phyloP scores from a whole-genome alignment of 2,329 filamentous ascomycete genomes.

The Elsinoe perseae region DNA sequence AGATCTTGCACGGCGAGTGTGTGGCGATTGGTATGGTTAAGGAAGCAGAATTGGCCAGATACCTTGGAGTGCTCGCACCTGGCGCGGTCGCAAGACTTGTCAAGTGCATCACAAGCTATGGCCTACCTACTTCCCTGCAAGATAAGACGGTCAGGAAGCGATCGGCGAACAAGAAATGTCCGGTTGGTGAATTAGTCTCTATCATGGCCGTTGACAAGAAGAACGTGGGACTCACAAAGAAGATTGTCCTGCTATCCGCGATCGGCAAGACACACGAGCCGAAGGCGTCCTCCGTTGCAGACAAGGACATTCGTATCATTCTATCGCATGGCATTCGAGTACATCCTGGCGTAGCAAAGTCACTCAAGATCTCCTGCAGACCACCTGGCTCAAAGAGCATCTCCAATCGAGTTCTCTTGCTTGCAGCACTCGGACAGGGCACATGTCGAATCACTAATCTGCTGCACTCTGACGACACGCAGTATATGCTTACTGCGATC shows the following conservation, averaged over 20 bases:
- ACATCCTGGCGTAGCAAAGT: slow-evolving; percentile 59
- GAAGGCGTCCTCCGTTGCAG: slow-evolving; percentile 81
- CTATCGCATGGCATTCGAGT: slow-evolving; percentile 73
- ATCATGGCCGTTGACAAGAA: slow-evolving; percentile 99
- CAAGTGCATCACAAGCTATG: slow-evolving; percentile 93
- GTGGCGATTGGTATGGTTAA: slow-evolving; percentile 98
- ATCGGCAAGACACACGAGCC: slow-evolving; percentile 85
- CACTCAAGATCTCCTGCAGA: slow-evolving; percentile 64
- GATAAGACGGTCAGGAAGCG: slow-evolving; percentile 76
- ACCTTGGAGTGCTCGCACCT: slow-evolving; percentile 75
- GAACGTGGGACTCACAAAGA: slow-evolving; percentile 91
- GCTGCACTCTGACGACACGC: slow-evolving; percentile 91
- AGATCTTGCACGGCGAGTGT: slow-evolving; percentile 90
- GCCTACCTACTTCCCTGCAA: slow-evolving; percentile 73
- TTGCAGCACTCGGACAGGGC: slow-evolving; percentile 81
- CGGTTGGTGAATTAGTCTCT: slow-evolving; percentile 72
- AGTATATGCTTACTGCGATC: slow-evolving; percentile 95
- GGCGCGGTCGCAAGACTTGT: slow-evolving; percentile 81
- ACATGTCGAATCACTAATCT: slow-evolving; percentile 85
- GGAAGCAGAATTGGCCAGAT: slow-evolving; percentile 86
- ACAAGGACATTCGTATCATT: slow-evolving; percentile 72
- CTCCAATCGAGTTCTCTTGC: slow-evolving; percentile 88
- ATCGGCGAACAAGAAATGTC: slow-evolving; percentile 79
- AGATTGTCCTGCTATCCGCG: slow-evolving; percentile 82
- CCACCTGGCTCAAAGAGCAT: slow-evolving; percentile 97